Evolutionary conservation across 208 protist species (phyloP), one percentile per base, ranked within the genome.

Genomic region (Novymonas esmeraldas): DNA sequence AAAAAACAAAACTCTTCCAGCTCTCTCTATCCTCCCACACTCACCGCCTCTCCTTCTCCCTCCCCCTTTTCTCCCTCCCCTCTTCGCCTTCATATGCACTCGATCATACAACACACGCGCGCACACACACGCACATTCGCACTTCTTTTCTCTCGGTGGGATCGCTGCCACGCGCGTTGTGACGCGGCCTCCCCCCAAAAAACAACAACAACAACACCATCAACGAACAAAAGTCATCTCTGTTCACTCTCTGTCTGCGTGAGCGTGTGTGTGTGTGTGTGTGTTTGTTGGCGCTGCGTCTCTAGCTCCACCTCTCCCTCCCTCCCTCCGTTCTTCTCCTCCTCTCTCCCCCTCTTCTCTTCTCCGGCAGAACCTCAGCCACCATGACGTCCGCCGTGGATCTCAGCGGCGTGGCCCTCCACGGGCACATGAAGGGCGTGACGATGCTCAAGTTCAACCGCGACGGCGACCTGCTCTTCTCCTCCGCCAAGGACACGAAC

Each of bases 391-490:
- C 74, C 42, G 61, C 67, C 11, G 63, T 80, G 49, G 71, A 80
- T 49, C 63, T 80, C 33, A 66, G 85, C 38, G 87, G 86, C 61
- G 58, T 93, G 41, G 79, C 88, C 44, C 83, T 98, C 14, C 88
- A 95, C 64, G 94, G 89, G 56, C 92, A 97, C 73, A 97, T 88
- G 79, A 94, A 95, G 79, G 78, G 82, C 50, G 90, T 98, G 33
- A 91, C 89, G 39, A 89, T 93, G 79, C 73, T 99, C 50, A 90
- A 98, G 79, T 99, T 98, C 82, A 99, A 99, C 85, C 73, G 83
- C 64, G 98, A 99, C 34, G 98, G 98, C 54, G 98, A 99, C 73
- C 80, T 99, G 11, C 78, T 99, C 26, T 99, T 99, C 76, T 97
- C 96, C 22, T 85, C 90, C 28, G 85, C 92, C 31, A 98, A 98